Percentiles rank a stretch among this genome's conserved stretches.
These are phyloP conservation scores for Neurospora africana DNA, from an alignment of 495 filamentous ascomycete species.

Conservation along the genomic window DNA sequence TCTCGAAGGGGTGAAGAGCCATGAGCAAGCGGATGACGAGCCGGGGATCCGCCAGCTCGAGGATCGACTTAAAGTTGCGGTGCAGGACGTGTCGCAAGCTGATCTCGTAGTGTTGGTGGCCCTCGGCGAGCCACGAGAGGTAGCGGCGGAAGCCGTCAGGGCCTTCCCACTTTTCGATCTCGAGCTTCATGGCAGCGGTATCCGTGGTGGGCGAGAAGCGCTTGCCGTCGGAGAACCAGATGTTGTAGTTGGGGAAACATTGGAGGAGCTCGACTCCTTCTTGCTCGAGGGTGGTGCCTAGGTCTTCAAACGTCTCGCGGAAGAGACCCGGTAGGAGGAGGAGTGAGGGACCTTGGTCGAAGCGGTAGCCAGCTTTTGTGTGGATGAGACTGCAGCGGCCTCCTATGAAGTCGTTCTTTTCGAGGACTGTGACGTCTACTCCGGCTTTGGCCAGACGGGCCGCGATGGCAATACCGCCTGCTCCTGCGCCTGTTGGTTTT, in stretches of 20 bases:
- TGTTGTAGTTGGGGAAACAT: slow-evolving; percentile 61
- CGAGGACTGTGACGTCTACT: slow-evolving; percentile 53
- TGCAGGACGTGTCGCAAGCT: slow-evolving; percentile 49
- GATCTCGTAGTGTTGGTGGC: slow-evolving; percentile 54
- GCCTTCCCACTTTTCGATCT: slow-evolving; percentile 57
- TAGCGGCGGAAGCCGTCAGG: slow-evolving; percentile 53
- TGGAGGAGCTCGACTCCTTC: slow-evolving; percentile 52
- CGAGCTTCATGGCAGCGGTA: slow-evolving; percentile 50
- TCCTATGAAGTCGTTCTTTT: slow-evolving; percentile 58
- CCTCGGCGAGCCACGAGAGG: slow-evolving; percentile 49
- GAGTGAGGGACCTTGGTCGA: slow-evolving; percentile 63
- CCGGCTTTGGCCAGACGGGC: slow-evolving; percentile 58
- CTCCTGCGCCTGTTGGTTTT: slow-evolving; percentile 44
- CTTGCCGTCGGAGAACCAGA: slow-evolving; percentile 48
- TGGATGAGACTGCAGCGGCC: slow-evolving; percentile 52
- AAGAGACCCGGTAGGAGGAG: slow-evolving; percentile 58
- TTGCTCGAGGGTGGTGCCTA: slow-evolving; percentile 46
- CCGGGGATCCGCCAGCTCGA: slow-evolving; percentile 38
- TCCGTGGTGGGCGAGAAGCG: slow-evolving; percentile 49
- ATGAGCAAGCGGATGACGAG: slow-evolving; percentile 42
- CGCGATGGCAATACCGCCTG: slow-evolving; percentile 56
- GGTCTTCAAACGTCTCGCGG: slow-evolving; percentile 50
- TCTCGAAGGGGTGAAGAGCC: slow-evolving; percentile 53
- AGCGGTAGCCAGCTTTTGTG: slow-evolving; percentile 44
- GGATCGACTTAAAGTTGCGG: slow-evolving; percentile 48